Evolutionary conservation across 352 stramenopile genomes (phyloP), one percentile per base, ranked within the genome.

Genomic region (Pythium coloratum): DNA sequence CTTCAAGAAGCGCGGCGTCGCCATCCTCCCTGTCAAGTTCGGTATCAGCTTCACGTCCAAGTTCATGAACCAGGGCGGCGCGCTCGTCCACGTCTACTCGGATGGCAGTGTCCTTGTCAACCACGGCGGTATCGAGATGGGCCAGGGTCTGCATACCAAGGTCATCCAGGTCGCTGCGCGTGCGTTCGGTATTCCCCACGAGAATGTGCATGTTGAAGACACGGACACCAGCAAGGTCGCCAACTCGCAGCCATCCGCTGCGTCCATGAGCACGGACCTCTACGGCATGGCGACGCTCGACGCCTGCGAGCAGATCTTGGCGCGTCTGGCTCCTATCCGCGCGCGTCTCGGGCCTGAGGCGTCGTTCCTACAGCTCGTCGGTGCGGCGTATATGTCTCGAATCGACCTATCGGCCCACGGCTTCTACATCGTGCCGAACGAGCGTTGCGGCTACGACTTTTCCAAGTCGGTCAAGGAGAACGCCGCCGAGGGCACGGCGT

Each of bases 61-160:
- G 70, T 99, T 97, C 58, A 98, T 99, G 95, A 99, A 99, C 72
- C 95, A 99, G 74, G 96, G 93, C 28, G 96, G 95, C 1, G 78
- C 96, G 2, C 82, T 99, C 13, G 96, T 99, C 9, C 94, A 99
- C 75, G 79, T 99, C 13, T 99, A 99, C 73, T 83, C 82, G 1
- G 97, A 99, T 66, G 96, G 95, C 8, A 98, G 94, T 61, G 94
- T 99, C 33, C 71, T 99, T 42, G 83, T 99, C 9, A 96, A 89
- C 10, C 96, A 99, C 65, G 96, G 97, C 32, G 97, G 96, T 30
- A 97, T 97, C n/a, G 97, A 99, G 80, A 99, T 99, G 96, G 96
- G 96, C 33, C 96, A 99, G 76, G 97, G 96, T 12, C 74, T 99
- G 6, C 94, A 99, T 75, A 99, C 96, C 1, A 99, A 99, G 76